Evolutionary conservation across 352 stramenopile genomes (phyloP), one percentile per base, ranked within the genome.

Genomic region (Thalassiosira livingstoniorum): DNA sequence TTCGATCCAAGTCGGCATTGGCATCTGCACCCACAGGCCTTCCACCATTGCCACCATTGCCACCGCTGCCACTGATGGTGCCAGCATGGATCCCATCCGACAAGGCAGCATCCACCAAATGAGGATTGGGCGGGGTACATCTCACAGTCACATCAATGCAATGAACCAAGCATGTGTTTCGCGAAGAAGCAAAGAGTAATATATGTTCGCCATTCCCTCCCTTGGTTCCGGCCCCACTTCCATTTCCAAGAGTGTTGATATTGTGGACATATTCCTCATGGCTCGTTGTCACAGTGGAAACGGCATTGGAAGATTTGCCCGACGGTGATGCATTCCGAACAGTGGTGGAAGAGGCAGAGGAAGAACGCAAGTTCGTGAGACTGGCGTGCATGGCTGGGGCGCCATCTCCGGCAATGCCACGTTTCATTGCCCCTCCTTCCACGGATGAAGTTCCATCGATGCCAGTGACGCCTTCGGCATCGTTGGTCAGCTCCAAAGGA

Each of bases 121-220:
- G 39, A 10, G 67, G 75, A 79, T 82, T 83, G 34, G 23, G 51
- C 27, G 54, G 90, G 67, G 88, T 92, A 54, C 90, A 95, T 62
- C 90, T 55, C 3, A 92, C 77, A 0, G 88, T 93, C 1, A 95
- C 68, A 78, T 95, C 90, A 32, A 93, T 71, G 61, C 87, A 92
- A 69, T 94, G 91, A 37, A 95, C 75, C 25, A 78, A 73, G 27
- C 73, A 72, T 2, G 89, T 92, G 43, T 91, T 81, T 62, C 68
- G 29, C 23, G 87, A 93, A 23, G 89, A 86, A 21, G 85, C 54
- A 80, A 92, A 94, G 2, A 88, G 75, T 32, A 94, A 73, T 35
- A 90, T 72, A 0, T 92, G 60, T 34, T 86, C 87, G 70, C 90
- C 88, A n/a, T 88, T 37, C 2, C 81, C 45, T 27, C 47, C 45